Evolutionary conservation across 208 protist species (phyloP).

Genomic region (Crithidia thermophila): DNA sequence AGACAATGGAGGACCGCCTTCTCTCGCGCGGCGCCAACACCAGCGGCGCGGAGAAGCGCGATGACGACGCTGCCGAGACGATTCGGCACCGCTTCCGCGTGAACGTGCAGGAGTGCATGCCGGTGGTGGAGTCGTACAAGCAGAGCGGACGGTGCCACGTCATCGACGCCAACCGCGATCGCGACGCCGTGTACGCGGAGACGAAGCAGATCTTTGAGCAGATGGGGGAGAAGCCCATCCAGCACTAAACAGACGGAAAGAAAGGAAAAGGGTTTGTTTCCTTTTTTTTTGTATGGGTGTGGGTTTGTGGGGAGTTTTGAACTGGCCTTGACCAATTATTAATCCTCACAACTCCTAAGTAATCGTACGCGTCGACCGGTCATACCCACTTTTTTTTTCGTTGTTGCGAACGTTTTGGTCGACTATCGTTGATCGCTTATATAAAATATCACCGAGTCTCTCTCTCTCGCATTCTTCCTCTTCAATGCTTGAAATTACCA

Average conservation of each 20-base stretch:
- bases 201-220: slow-evolving; percentile 52
- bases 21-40: slow-evolving; percentile 40
- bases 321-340: no score
- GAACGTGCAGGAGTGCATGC: slow-evolving; percentile 83
- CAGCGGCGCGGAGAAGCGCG: slow-evolving; percentile 39
- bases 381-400: slow-evolving; percentile 3
- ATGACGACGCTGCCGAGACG: slow-evolving; percentile 82
- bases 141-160: slow-evolving; percentile 56
- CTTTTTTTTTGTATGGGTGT: no score
- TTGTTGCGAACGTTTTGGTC: neutral
- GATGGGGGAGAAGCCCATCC: slow-evolving; percentile 44
- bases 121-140: slow-evolving; percentile 84
- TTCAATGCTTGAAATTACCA: no score
- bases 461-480: slow-evolving; percentile 18
- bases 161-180: slow-evolving; percentile 66
- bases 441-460: neutral
- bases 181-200: slow-evolving; percentile 71
- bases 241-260: slow-evolving; percentile 6
- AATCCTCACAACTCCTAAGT: no score
- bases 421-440: neutral
- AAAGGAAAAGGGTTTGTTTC: neutral
- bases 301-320: no score
- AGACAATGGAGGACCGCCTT: slow-evolving; percentile 75
- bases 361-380: neutral
- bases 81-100: slow-evolving; percentile 77